phyloP scores from a whole-genome alignment of 257 asterid genomes.

The Apocynum venetum region DNA sequence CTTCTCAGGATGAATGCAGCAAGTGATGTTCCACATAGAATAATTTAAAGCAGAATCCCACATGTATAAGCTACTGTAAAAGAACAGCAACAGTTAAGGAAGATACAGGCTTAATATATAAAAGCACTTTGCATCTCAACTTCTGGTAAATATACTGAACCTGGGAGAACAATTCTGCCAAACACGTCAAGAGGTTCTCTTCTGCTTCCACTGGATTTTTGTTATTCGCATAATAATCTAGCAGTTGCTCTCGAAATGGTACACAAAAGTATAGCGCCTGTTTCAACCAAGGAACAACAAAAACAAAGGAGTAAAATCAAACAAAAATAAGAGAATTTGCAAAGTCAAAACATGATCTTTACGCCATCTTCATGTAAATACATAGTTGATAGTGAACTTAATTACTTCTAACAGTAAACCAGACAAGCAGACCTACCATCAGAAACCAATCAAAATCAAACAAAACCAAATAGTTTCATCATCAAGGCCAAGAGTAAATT shows the following conservation, averaged over 20 bases:
- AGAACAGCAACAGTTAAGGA: background rate
- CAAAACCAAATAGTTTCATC: slow-evolving; percentile 3
- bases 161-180: slow-evolving; percentile 86
- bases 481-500: background rate
- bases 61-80: background rate
- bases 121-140: background rate
- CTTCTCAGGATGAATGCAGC: too few relatives aligned
- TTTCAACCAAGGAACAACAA: background rate
- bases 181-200: slow-evolving; percentile 82
- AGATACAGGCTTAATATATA: background rate
- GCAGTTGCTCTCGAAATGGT: slow-evolving; percentile 80
- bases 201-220: slow-evolving; percentile 57
- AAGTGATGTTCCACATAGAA: background rate
- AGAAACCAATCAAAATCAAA: slow-evolving; percentile 8
- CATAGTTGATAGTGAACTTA: background rate
- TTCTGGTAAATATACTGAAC: slow-evolving; percentile 26
- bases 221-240: slow-evolving; percentile 64
- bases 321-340: background rate
- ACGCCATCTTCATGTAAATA: background rate
- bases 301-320: background rate
- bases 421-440: background rate
- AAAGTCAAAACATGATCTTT: background rate
- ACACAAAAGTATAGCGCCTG: slow-evolving; percentile 91
- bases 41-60: background rate
- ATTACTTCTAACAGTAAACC: background rate